phyloP scores from a whole-genome alignment of 768 basidiomycete species.

The Boletus rubescentipes region DNA sequence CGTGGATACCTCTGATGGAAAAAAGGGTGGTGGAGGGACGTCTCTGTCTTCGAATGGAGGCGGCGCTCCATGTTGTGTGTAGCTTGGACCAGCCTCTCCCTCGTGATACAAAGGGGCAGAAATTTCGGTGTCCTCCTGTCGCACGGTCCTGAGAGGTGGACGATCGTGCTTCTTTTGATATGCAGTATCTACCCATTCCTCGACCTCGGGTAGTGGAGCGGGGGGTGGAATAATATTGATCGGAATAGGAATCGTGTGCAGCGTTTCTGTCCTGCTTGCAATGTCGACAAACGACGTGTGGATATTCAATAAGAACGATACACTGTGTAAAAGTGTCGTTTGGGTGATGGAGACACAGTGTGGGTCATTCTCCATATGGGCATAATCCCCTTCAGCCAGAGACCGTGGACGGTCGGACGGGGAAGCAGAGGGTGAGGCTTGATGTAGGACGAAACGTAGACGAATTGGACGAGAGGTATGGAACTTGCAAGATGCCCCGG shows the following conservation, averaged over 20 bases:
- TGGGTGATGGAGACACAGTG: constrained; percentile 80
- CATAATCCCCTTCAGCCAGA: constrained; percentile 43
- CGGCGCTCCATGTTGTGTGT: constrained; percentile 60
- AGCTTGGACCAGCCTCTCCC: constrained; percentile 76
- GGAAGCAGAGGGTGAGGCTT: constrained; percentile 49
- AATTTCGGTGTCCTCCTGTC: constrained; percentile 64
- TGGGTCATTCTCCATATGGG: constrained; percentile 53
- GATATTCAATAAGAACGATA: constrained; percentile 74
- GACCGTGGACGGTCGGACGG: constrained; percentile 45
- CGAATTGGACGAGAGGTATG: constrained; percentile 73
- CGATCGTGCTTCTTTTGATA: constrained; percentile 89
- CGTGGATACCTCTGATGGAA: constrained; percentile 57
- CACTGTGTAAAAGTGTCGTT: constrained; percentile 76
- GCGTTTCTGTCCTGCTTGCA: constrained; percentile 62
- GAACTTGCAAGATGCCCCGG: constrained; percentile 91
- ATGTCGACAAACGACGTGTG: constrained; percentile 78
- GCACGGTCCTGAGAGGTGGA: constrained; percentile 68
- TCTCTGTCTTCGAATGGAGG: constrained; percentile 87
- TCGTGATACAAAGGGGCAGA: constrained; percentile 65
- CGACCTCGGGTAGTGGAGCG: constrained; percentile 77
- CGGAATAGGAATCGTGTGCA: constrained; percentile 65
- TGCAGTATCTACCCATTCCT: constrained; percentile 66
- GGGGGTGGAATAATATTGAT: constrained; percentile 70
- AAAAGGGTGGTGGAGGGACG: constrained; percentile 67
- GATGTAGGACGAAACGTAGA: constrained; percentile 80